Conservation (phyloP, 192 early-diverging fungal species). For the Coemansia sp. region DNA sequence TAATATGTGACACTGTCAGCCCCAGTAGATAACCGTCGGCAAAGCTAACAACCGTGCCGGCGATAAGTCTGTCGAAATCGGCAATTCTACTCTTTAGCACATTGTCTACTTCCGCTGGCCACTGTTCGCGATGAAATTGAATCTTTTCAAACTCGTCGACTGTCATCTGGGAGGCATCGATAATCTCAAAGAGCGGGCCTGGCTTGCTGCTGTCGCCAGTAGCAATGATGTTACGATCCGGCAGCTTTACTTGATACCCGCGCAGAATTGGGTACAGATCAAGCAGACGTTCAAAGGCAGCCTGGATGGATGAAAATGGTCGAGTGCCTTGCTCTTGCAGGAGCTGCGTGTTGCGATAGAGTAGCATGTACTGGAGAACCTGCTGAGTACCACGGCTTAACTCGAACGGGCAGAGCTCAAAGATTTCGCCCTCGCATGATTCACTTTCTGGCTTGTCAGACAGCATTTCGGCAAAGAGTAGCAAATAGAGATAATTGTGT, state of each 20-base stretch:
- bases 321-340: neutral
- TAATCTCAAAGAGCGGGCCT: neutral
- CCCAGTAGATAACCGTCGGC: neutral
- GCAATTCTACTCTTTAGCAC: neutral
- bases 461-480: neutral
- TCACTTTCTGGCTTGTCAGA: neutral
- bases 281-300: neutral
- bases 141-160: slow-evolving; percentile 4
- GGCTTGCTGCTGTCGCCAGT: neutral
- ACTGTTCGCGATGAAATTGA: neutral
- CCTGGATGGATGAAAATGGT: neutral
- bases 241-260: neutral
- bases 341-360: neutral
- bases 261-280: neutral
- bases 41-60: neutral
- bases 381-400: neutral
- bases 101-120: neutral
- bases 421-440: neutral
- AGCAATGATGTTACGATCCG: neutral
- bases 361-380: neutral
- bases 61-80: neutral
- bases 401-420: neutral
- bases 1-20: neutral
- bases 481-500: neutral
- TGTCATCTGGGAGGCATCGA: neutral